A percentile compares a stretch with the other conserved stretches of the same genome.
These are phyloP conservation scores for Penicillium angulare DNA, from an alignment of 495 filamentous ascomycete genomes.

Conservation along the genomic window DNA sequence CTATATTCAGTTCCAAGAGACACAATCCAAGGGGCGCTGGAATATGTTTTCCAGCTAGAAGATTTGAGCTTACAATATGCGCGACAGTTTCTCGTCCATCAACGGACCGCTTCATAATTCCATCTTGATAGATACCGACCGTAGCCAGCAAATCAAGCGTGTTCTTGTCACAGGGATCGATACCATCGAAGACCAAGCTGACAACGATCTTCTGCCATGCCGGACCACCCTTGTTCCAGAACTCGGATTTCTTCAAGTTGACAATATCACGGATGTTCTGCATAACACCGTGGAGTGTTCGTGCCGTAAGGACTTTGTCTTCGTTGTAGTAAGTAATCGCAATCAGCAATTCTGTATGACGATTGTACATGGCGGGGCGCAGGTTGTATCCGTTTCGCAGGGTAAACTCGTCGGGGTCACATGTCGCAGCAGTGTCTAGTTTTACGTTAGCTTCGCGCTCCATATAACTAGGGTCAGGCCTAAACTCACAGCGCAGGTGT, in stretches of 20 bases:
- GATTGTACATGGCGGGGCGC: constrained; percentile 96
- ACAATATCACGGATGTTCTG: constrained; percentile 98
- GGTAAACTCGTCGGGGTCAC: constrained; percentile 97
- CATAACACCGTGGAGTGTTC: constrained; percentile 96
- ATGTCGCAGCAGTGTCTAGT: constrained; percentile 91
- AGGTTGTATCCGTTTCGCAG: constrained; percentile 98
- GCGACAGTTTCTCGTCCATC: constrained; percentile 93
- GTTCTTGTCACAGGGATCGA: constrained; percentile 95
- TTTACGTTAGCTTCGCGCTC: constrained; percentile 5
- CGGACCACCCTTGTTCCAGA: constrained; percentile 98
- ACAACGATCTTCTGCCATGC: constrained; percentile 99
- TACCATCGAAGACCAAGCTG: constrained; percentile 92
- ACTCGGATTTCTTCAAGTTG: constrained; percentile 95
- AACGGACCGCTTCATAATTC: constrained; percentile 96
- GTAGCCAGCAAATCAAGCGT: constrained; percentile 93
- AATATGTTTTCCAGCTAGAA: neutral
- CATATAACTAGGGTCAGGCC: neutral
- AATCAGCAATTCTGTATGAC: constrained; percentile 94
- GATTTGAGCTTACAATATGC: constrained; percentile 64
- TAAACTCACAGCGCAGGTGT: constrained; percentile 88
- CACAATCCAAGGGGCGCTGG: too few relatives aligned
- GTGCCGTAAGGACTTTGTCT: constrained; percentile 88
- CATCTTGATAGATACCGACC: constrained; percentile 93
- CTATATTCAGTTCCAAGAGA: neutral
- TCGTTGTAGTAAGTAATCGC: constrained; percentile 99